Conservation (phyloP, 352 stramenopile species). For the Phytophthora europaea region DNA sequence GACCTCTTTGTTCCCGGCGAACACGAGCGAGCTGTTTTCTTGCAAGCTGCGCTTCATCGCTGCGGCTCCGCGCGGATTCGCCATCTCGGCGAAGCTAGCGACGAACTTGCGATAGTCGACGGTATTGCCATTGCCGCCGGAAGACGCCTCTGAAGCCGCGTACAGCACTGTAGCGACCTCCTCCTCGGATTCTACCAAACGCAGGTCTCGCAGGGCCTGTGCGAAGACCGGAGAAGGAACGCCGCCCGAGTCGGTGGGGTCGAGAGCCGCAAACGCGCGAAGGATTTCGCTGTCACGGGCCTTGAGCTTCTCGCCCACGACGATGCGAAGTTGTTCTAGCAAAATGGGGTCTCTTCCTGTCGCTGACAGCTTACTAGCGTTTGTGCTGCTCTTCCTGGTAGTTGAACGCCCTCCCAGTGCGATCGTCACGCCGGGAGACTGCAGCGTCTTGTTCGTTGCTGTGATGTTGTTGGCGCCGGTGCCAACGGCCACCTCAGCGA, state of each 20-base stretch:
- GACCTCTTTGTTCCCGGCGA: constrained; percentile 55
- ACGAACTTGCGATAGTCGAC: constrained; percentile 79
- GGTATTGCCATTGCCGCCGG: constrained; percentile 36
- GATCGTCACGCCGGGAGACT: constrained; percentile 57
- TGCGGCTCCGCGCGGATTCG: constrained; percentile 8
- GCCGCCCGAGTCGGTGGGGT: constrained; percentile 52
- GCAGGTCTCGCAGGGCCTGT: constrained; percentile 59
- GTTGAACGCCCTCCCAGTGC: constrained; percentile 30
- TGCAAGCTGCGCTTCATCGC: constrained; percentile 46
- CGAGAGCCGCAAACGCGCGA: constrained; percentile 57
- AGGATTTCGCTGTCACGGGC: constrained; percentile 50
- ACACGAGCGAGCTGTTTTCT: constrained; percentile 77
- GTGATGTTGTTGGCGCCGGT: constrained; percentile 22
- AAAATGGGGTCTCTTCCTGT: constrained; percentile 40
- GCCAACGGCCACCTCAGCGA: constrained; percentile 27
- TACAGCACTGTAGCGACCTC: constrained; percentile 40
- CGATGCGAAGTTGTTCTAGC: constrained; percentile 74
- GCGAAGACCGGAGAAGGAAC: constrained; percentile 59
- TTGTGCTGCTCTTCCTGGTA: constrained; percentile 25
- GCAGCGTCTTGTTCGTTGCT: constrained; percentile 56
- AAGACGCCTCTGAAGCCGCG: constrained; percentile 2
- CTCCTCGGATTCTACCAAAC: constrained; percentile 50
- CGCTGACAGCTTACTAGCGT: constrained; percentile 11
- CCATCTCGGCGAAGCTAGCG: constrained; percentile 62
- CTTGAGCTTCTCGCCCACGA: constrained; percentile 66